These are phyloP conservation scores for Neopestalotiopsis sp. DNA, from an alignment of 2,329 filamentous ascomycete species.

Conservation along the genomic window DNA sequence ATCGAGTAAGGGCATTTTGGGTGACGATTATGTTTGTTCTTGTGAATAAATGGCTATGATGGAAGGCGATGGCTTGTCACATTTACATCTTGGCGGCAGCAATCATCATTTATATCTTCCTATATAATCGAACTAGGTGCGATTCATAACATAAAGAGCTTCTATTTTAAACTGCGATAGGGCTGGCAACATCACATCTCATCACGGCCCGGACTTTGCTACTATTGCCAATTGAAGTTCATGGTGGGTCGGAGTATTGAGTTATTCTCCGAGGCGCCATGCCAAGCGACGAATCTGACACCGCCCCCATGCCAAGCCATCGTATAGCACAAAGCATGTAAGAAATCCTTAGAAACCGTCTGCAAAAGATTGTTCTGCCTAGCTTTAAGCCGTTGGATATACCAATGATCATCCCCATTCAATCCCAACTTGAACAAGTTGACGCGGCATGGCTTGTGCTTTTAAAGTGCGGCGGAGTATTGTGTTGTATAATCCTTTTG, in stretches of 20 bases:
- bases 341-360: neutral
- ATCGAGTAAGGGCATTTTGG: neutral
- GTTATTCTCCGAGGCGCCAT: neutral
- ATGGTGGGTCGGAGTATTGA: neutral
- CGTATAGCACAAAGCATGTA: neutral
- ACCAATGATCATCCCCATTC: neutral
- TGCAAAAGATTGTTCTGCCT: neutral
- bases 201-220: neutral
- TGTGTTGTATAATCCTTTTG: neutral
- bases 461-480: neutral
- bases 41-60: too few species aligned
- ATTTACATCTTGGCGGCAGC: too few species aligned
- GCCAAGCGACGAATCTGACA: neutral
- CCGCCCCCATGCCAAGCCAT: neutral
- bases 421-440: neutral
- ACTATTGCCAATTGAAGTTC: neutral
- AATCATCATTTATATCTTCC: too few species aligned
- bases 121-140: too few species aligned
- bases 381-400: neutral
- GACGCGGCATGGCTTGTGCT: neutral
- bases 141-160: neutral
- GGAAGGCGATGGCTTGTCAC: too few species aligned
- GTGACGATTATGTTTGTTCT: neutral
- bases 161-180: neutral
- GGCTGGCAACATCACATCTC: neutral